Percentiles rank a stretch among this genome's conserved stretches.
phyloP scores from a whole-genome alignment of 331 rosid species.

The Stylosanthes scabra region DNA sequence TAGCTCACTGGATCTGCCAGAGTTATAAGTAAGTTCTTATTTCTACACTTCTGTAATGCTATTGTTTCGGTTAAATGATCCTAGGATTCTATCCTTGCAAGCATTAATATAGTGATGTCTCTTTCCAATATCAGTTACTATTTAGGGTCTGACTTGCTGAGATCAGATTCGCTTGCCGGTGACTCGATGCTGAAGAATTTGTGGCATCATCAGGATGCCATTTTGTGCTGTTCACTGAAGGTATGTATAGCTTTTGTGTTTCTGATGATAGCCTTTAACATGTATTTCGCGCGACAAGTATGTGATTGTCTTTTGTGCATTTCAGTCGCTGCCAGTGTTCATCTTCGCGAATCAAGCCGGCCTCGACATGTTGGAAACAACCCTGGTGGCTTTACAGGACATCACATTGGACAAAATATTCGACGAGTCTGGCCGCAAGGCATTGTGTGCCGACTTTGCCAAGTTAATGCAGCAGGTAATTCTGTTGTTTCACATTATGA shows the following conservation, averaged over 20 bases:
- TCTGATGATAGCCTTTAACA: not conserved
- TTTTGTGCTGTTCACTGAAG: slow-evolving; percentile 89
- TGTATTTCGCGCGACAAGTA: not conserved
- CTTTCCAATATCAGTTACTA: slow-evolving; percentile 56
- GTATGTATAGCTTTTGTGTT: slow-evolving; percentile 43
- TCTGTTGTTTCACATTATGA: not conserved
- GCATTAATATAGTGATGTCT: not conserved
- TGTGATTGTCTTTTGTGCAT: slow-evolving; percentile 7
- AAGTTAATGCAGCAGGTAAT: slow-evolving; percentile 90
- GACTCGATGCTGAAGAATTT: slow-evolving; percentile 72
- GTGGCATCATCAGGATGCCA: slow-evolving; percentile 92
- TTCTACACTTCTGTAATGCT: not conserved
- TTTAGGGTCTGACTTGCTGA: slow-evolving; percentile 67
- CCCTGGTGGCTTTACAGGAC: slow-evolving; percentile 89
- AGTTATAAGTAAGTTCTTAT: slow-evolving; percentile 70
- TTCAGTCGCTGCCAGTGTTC: slow-evolving; percentile 83
- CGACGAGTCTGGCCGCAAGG: slow-evolving; percentile 80
- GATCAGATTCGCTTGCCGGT: slow-evolving; percentile 63
- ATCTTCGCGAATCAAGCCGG: slow-evolving; percentile 95
- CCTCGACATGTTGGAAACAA: slow-evolving; percentile 96
- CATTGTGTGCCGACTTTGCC: slow-evolving; percentile 70
- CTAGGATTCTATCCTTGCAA: not conserved
- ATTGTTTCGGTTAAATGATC: not conserved
- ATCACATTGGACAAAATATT: slow-evolving; percentile 88
- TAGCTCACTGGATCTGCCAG: slow-evolving; percentile 89